Conservation (phyloP, 2,329 filamentous ascomycete species). For the Colletotrichum melonis region DNA sequence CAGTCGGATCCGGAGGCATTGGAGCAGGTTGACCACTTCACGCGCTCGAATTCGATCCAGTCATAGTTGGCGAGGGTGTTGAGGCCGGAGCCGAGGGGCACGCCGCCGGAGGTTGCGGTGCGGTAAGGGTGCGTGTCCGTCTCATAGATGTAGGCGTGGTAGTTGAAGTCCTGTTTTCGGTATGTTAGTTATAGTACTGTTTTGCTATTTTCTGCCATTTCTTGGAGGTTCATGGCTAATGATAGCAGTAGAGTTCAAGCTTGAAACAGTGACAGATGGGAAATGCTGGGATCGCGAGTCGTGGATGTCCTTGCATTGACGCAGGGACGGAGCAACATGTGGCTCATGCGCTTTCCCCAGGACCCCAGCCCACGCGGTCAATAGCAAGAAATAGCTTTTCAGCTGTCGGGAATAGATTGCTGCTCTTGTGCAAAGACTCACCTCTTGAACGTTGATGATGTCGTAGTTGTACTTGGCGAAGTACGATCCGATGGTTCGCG, state of each 20-base stretch:
- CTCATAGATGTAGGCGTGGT: conserved; percentile 71
- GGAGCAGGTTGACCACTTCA: conserved; percentile 70
- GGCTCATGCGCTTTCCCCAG: conserved; percentile 6
- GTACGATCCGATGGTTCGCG: conserved; percentile 64
- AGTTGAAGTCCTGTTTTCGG: conserved; percentile 54
- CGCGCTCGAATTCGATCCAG: conserved; percentile 66
- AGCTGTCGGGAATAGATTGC: not conserved
- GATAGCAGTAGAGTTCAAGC: not conserved
- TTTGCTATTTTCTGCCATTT: not conserved
- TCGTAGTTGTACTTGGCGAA: conserved; percentile 69
- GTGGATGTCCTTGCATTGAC: conserved; percentile 3
- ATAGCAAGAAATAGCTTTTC: no score
- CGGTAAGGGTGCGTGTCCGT: conserved; percentile 69
- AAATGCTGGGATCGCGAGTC: not conserved
- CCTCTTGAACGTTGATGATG: conserved; percentile 74
- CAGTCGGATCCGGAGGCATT: conserved; percentile 68
- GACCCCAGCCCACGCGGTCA: not conserved
- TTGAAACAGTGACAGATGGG: conserved; percentile 23
- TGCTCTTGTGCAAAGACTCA: conserved; percentile 37
- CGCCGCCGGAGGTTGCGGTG: conserved; percentile 74
- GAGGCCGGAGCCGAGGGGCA: conserved; percentile 70
- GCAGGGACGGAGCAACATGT: conserved; percentile 2
- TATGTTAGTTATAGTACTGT: not conserved
- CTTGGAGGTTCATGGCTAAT: not conserved
- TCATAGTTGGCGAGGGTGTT: conserved; percentile 71